Evolutionary conservation across 2,329 filamentous ascomycete species (phyloP).

Genomic region (Hirsutella thompsonii): DNA sequence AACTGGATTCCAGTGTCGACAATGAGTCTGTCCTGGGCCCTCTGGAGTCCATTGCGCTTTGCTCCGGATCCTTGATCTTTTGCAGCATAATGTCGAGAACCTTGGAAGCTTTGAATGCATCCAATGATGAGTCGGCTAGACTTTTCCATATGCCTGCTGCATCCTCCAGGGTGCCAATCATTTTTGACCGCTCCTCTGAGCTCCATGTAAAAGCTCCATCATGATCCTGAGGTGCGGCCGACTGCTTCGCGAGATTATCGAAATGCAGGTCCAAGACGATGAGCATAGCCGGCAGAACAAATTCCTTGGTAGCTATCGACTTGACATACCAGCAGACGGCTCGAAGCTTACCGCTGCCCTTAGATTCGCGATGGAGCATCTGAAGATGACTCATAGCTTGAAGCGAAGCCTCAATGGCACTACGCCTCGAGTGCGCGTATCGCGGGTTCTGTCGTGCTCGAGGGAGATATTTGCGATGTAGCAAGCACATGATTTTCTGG

Average conservation of each 20-base stretch:
- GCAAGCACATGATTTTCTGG: constrained; percentile 75
- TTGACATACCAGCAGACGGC: constrained; percentile 69
- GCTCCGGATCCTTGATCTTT: constrained; percentile 43
- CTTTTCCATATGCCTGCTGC: constrained; percentile 71
- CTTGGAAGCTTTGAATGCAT: constrained; percentile 76
- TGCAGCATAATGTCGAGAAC: constrained; percentile 75
- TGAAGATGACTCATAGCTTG: constrained; percentile 67
- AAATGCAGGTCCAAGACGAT: constrained; percentile 73
- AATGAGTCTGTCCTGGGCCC: constrained; percentile 9
- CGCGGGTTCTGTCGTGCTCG: constrained; percentile 65
- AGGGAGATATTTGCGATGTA: constrained; percentile 80
- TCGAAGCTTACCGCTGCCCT: constrained; percentile 56
- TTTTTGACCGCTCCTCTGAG: constrained; percentile 51
- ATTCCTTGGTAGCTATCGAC: constrained; percentile 72
- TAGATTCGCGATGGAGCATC: constrained; percentile 62
- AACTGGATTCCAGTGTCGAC: constrained; percentile 21
- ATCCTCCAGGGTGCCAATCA: constrained; percentile 61
- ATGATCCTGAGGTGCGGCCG: constrained; percentile 23
- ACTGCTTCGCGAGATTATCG: constrained; percentile 35
- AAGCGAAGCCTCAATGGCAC: constrained; percentile 77
- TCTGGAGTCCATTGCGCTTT: constrained; percentile 4
- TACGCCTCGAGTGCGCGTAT: constrained; percentile 72
- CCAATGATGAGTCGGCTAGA: constrained; percentile 65
- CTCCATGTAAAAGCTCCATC: constrained; percentile 43
- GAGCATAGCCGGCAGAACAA: constrained; percentile 74